These are phyloP conservation scores for Rhododendron molle DNA, from an alignment of 148 eudicot species.

Conservation along the genomic window DNA sequence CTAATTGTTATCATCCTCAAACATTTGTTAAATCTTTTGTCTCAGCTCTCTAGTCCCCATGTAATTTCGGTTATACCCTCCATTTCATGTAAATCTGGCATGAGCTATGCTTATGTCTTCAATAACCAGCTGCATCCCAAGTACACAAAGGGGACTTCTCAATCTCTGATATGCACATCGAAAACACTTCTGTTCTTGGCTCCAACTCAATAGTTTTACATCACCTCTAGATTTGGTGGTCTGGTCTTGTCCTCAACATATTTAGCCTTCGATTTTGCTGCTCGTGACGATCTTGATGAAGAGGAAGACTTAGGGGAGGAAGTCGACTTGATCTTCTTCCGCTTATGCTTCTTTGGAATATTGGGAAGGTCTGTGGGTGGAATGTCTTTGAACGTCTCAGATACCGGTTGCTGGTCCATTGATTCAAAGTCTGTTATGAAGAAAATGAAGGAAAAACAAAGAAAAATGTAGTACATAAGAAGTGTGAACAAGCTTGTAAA, in stretches of 20 bases:
- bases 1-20: background rate
- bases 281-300: constrained; percentile 37
- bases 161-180: background rate
- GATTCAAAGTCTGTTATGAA: constrained; percentile 40
- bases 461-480: background rate
- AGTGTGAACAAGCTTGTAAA: background rate
- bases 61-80: background rate
- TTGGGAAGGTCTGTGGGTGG: constrained; percentile 34
- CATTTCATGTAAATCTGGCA: background rate
- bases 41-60: constrained; percentile 5
- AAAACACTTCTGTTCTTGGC: background rate
- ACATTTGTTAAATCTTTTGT: constrained; percentile 6
- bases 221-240: constrained; percentile 27
- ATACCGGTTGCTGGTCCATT: constrained; percentile 22
- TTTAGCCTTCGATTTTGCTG: constrained; percentile 38
- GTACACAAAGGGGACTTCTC: background rate
- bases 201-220: background rate
- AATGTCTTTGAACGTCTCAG: constrained; percentile 22
- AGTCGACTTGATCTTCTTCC: constrained; percentile 45
- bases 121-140: background rate
- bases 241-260: constrained; percentile 22
- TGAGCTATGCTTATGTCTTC: background rate
- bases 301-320: constrained; percentile 44
- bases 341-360: constrained; percentile 42
- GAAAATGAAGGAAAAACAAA: background rate